Percentiles rank a stretch among this genome's conserved stretches.
These are phyloP conservation scores for Saururus chinensis DNA, from an alignment of 164 flowering plant genomes.

Conservation along the genomic window DNA sequence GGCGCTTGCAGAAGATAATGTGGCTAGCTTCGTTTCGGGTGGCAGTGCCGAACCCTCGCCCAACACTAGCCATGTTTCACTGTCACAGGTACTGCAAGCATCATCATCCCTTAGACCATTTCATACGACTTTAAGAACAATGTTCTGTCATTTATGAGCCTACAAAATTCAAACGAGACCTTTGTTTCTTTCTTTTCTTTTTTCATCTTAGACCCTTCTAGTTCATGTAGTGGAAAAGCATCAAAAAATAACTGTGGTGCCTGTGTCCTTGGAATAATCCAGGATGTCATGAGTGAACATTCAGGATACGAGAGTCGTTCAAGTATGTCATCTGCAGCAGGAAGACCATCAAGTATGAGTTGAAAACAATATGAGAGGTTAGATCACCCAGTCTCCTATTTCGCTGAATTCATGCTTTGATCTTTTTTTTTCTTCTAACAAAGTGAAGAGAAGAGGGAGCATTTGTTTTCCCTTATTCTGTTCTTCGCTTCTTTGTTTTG, in stretches of 20 bases:
- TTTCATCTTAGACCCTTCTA: too few species aligned
- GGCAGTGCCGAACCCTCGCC: slow-evolving; percentile 16
- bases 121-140: neutral
- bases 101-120: neutral
- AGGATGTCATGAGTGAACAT: slow-evolving; percentile 9
- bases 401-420: too few species aligned
- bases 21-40: slow-evolving; percentile 11
- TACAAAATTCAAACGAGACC: too few species aligned
- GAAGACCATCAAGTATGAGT: neutral
- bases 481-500: too few species aligned
- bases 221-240: too few species aligned
- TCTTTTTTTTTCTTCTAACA: too few species aligned
- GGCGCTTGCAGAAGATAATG: slow-evolving; percentile 35
- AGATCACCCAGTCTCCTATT: too few species aligned
- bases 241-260: neutral
- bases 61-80: slow-evolving; percentile 10
- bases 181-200: too few species aligned
- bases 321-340: slow-evolving; percentile 14
- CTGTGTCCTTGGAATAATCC: neutral
- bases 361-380: too few species aligned
- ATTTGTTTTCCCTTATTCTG: too few species aligned
- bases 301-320: slow-evolving; percentile 17
- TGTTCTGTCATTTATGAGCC: too few species aligned
- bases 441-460: too few species aligned
- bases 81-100: slow-evolving; percentile 4